phyloP scores from a whole-genome alignment of 768 basidiomycete genomes.

The Tulasnella sp. region DNA sequence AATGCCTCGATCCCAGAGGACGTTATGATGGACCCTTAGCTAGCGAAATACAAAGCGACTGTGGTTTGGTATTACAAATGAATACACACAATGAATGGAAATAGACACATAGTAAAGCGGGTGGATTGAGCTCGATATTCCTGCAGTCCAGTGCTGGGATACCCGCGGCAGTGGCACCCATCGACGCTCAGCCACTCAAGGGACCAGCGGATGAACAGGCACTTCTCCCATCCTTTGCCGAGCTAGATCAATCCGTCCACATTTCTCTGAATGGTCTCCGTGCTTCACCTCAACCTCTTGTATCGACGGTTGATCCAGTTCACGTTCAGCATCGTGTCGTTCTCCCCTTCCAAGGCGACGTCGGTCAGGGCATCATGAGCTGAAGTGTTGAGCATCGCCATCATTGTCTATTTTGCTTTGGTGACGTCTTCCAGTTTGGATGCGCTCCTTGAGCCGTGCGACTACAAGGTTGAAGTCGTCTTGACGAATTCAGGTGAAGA shows the following conservation, averaged over 20 bases:
- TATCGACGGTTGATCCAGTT: constrained; percentile 62
- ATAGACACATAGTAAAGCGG: too few relatives aligned
- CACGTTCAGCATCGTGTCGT: constrained; percentile 42
- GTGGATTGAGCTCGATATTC: too few relatives aligned
- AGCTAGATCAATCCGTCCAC: constrained; percentile 74
- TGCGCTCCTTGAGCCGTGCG: constrained; percentile 83
- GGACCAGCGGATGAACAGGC: too few relatives aligned
- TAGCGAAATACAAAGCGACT: too few relatives aligned
- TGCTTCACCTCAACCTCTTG: constrained; percentile 73
- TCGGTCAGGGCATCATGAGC: constrained; percentile 56
- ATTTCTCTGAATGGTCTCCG: constrained; percentile 63
- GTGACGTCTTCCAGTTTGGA: constrained; percentile 66
- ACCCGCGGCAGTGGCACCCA: too few relatives aligned
- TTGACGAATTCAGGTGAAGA: constrained; percentile 93
- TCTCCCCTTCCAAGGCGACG: constrained; percentile 70
- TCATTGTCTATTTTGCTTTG: constrained; percentile 94
- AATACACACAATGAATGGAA: too few relatives aligned
- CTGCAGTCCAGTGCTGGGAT: too few relatives aligned
- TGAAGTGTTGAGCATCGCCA: constrained; percentile 83
- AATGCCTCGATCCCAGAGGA: too few relatives aligned
- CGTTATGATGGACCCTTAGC: too few relatives aligned
- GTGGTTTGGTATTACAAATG: too few relatives aligned
- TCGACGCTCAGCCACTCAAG: too few relatives aligned
- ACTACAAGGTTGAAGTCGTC: constrained; percentile 86
- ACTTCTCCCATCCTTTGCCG: constrained; percentile 48